phyloP scores from a whole-genome alignment of 129 eudicot species.

The Ambrosia trifida region DNA sequence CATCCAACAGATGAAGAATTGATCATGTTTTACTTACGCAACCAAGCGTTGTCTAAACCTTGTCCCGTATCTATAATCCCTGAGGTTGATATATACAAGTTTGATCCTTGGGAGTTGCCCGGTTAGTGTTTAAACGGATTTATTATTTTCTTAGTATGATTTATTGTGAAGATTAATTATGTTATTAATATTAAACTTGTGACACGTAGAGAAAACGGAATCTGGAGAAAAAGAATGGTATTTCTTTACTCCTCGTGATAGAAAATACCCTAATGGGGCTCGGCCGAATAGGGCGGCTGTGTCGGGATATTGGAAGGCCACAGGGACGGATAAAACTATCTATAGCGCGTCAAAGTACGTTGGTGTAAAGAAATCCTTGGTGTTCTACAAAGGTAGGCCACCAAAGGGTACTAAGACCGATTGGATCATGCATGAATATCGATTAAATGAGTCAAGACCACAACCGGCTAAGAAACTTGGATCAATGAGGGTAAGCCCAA shows the following conservation, averaged over 20 bases:
- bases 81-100: conserved; percentile 76
- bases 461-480: conserved; percentile 40
- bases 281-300: conserved; percentile 75
- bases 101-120: conserved; percentile 89
- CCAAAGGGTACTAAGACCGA: conserved; percentile 73
- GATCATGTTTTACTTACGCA: conserved; percentile 66
- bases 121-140: conserved; percentile 45
- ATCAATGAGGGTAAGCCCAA: conserved; percentile 54
- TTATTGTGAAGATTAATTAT: neutral
- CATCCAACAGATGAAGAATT: conserved; percentile 90
- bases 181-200: conserved; percentile 13
- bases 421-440: conserved; percentile 80
- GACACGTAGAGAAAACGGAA: conserved; percentile 40
- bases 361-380: conserved; percentile 75
- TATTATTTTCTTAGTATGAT: neutral
- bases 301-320: conserved; percentile 86
- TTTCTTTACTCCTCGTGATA: conserved; percentile 74
- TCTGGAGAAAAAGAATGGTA: conserved; percentile 68
- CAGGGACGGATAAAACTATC: conserved; percentile 77
- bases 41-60: conserved; percentile 61
- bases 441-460: conserved; percentile 42
- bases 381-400: conserved; percentile 72
- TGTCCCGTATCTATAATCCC: conserved; percentile 74
- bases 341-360: conserved; percentile 65
- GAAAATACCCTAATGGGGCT: conserved; percentile 76